Conservation (phyloP, 2,329 filamentous ascomycete genomes). For the Fusarium coicis region DNA sequence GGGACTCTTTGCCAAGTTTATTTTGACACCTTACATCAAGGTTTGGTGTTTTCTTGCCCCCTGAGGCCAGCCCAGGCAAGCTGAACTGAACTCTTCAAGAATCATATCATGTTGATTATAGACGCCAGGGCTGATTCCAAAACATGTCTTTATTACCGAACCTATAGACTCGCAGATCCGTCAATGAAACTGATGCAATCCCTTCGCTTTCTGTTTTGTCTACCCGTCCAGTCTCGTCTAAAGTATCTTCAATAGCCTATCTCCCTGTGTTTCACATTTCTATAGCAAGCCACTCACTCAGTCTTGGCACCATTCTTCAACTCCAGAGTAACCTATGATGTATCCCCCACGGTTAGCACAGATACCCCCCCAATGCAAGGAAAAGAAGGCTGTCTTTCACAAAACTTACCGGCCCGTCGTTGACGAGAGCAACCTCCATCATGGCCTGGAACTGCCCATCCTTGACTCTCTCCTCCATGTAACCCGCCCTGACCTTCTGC, state of each 20-base stretch:
- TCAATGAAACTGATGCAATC: background rate
- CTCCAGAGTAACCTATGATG: conserved; percentile 42
- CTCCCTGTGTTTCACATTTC: background rate
- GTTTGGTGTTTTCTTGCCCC: too few species aligned
- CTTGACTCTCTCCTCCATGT: conserved; percentile 80
- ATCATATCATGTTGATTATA: background rate
- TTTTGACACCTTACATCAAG: too few species aligned
- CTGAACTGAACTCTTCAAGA: conserved; percentile 2
- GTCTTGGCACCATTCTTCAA: conserved; percentile 39
- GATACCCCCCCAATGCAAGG: background rate
- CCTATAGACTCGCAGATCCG: background rate
- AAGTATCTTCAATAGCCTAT: conserved; percentile 9
- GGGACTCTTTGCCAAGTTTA: too few species aligned
- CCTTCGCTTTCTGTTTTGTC: conserved; percentile 12
- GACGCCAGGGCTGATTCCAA: background rate
- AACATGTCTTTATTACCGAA: background rate
- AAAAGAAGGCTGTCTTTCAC: background rate
- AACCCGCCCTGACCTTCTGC: conserved; percentile 76
- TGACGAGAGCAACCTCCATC: conserved; percentile 96
- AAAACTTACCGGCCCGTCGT: conserved; percentile 75
- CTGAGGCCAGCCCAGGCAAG: background rate
- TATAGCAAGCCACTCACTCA: conserved; percentile 11
- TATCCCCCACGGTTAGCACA: background rate
- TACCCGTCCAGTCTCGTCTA: background rate
- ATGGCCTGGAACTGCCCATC: conserved; percentile 98